These are phyloP conservation scores for Penicillium odoratum DNA, from an alignment of 495 filamentous ascomycete species.

Conservation along the genomic window DNA sequence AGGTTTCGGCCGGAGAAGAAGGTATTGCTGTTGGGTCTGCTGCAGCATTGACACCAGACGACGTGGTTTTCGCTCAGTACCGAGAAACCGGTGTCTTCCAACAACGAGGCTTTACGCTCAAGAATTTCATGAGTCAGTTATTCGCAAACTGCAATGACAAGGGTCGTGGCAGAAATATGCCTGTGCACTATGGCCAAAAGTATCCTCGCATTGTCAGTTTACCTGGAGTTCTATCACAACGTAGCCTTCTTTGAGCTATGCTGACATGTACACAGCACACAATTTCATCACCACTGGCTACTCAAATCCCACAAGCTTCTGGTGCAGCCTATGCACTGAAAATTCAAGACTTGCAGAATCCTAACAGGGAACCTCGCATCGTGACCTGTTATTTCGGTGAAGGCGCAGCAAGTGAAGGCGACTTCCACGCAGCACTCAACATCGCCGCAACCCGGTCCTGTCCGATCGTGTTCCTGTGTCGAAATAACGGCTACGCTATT, in stretches of 20 bases:
- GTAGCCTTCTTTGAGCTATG: background rate
- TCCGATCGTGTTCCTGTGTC: slow-evolving; percentile 90
- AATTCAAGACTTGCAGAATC: slow-evolving; percentile 74
- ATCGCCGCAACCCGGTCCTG: slow-evolving; percentile 92
- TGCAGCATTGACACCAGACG: slow-evolving; percentile 74
- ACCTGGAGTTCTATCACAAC: background rate
- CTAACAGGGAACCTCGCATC: slow-evolving; percentile 62
- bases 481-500: slow-evolving; percentile 98
- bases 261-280: slow-evolving; percentile 57
- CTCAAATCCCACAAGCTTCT: slow-evolving; percentile 91
- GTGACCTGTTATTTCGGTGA: slow-evolving; percentile 95
- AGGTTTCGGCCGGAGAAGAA: slow-evolving; percentile 92
- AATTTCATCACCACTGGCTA: slow-evolving; percentile 90
- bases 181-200: slow-evolving; percentile 88
- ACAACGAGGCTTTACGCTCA: slow-evolving; percentile 83
- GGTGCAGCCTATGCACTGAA: slow-evolving; percentile 95
- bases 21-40: slow-evolving; percentile 87
- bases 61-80: slow-evolving; percentile 94
- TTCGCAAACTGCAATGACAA: slow-evolving; percentile 85
- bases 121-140: slow-evolving; percentile 91
- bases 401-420: slow-evolving; percentile 95
- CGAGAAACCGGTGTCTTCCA: slow-evolving; percentile 88
- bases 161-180: slow-evolving; percentile 92
- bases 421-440: slow-evolving; percentile 97
- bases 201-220: slow-evolving; percentile 73